phyloP scores from a whole-genome alignment of 257 asterid species.

The Fraxinus pennsylvanica region DNA sequence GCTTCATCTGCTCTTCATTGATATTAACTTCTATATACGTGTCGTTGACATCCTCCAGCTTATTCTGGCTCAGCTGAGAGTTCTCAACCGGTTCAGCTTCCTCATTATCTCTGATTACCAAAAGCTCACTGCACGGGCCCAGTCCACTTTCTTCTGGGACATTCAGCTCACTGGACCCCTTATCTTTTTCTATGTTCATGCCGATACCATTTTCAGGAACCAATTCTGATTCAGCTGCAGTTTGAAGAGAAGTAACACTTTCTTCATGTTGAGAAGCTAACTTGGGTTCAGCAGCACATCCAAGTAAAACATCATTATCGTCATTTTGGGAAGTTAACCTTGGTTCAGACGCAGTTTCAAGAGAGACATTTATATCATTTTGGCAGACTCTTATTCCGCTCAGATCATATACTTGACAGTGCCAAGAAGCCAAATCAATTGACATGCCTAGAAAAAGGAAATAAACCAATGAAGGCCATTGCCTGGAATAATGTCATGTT shows the following conservation, averaged over 20 bases:
- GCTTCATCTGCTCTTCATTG: constrained; percentile 26
- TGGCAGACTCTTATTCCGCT: constrained; percentile 46
- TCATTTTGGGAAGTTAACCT: constrained; percentile 32
- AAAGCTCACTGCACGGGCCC: constrained; percentile 31
- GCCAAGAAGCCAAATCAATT: constrained; percentile 56
- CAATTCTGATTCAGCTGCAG: constrained; percentile 29
- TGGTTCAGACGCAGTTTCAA: constrained; percentile 34
- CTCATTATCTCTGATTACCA: constrained; percentile 36
- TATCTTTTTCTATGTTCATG: constrained; percentile 24
- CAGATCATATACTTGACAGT: constrained; percentile 57
- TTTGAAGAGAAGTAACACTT: constrained; percentile 31
- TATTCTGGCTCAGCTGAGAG: constrained; percentile 33
- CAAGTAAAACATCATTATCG: constrained; percentile 28
- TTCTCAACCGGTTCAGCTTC: constrained; percentile 29
- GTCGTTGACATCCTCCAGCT: constrained; percentile 32
- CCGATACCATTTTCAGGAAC: constrained; percentile 36
- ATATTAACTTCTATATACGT: constrained; percentile 19
- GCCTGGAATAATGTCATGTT: constrained; percentile 6
- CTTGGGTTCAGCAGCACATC: constrained; percentile 28
- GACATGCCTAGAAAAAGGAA: constrained; percentile 55
- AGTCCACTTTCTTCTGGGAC: constrained; percentile 28
- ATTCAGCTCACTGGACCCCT: constrained; percentile 28
- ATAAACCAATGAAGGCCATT: constrained; percentile 16
- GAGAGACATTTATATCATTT: constrained; percentile 39
- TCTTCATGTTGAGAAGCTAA: constrained; percentile 35